Base-by-base conservation (phyloP, 148 eudicot genomes). In the Dianthus caryophyllus region DNA sequence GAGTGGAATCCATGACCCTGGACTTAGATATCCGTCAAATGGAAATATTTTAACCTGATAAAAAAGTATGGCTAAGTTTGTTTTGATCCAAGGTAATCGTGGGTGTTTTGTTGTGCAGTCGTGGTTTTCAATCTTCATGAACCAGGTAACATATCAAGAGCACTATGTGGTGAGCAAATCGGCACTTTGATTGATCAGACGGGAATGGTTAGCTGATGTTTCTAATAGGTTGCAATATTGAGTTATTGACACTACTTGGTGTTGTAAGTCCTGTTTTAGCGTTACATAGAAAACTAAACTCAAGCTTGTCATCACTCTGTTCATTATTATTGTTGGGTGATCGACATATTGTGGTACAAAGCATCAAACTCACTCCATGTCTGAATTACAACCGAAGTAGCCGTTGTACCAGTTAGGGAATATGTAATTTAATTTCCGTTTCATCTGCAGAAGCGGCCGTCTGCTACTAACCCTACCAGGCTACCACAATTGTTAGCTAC, bases 81-180 rank as follows among this genome's bases (percentile, higher is more conserved):
- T n/a, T 33, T 29, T 58, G 54, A 58, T 7, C 21, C 62, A 21
- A 66, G 31, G 24, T 44, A 50, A 27, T 48, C 33, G 9, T 33
- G 7, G 13, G 14, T 49, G 36, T 46, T 58, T 20, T 24, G 38
- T 12, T 50, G 11, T 51, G 84, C 82, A 92, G 97, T 92, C 73
- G 84, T 84, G 68, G 70, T 92, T 39, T 92, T 92, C 72, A 87
- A 89, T 77, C 90, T 92, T 73, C 93, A 83, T 11, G 89, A 89
- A 80, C 88, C 93, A 17, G 91, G 94, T 57, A 89, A 89, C 85
- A 87, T 92, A 73, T 89, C 97, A 49, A 85, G 87, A 76, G 97
- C 97, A 48, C 77, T 92, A 47, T 85, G 87, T 54, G 97, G 97
- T 57, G 96, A 92, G 76, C 84, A 83, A 71, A 88, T 92, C 43